Evolutionary conservation across 1,139 yeast species (phyloP), one percentile per base, ranked within the genome.

Genomic region (Kurtzmaniella quercitrusa): DNA sequence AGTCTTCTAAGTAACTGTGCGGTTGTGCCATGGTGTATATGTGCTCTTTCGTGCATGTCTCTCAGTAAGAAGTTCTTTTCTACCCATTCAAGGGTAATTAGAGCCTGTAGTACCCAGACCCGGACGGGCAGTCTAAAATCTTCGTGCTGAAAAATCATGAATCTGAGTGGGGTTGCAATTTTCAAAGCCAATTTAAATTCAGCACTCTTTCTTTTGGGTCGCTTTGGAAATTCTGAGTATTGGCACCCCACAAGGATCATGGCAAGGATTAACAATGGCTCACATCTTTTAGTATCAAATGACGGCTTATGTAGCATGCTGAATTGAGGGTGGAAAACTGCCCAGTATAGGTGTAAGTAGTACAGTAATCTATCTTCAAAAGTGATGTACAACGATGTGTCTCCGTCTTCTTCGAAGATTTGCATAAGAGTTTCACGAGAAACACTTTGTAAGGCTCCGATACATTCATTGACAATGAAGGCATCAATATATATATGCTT

Each of bases 21-120:
- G 0, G 87, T 81, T 0, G 90, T 77, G 1, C 90, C 93, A 56
- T 85, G 90, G 55, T 86, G 93, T 10, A 86, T 66, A 55, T 81
- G 86, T 0, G 87, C 87, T 40, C 95, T 60, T 57, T 85, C 94
- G 56, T 86, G 94, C 53, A 83, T 63, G 33, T 66, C 65, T 48
- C 87, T 65, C 48, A 75, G 65, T 41, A 82, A 63, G 52, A 82
- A 77, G 41, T 82, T 73, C 58, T 85, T 83, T 54, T 87, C 95
- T 53, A 75, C 80, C 56, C 78, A 74, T 56, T 85, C 91, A 31
- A 85, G 60, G 44, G 85, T 56, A 43, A 82, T 65, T 41, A 85
- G 65, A 41, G 85, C 70, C 55, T 85, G 93, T 40, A 85, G 68
- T 2, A 85, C 75, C 85, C 89, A 84, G 7, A 82, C 65, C 47